A percentile compares a stretch with the other conserved stretches of the same genome.
Conservation (phyloP, 1,139 yeast species). For the Hansenula anomala region DNA sequence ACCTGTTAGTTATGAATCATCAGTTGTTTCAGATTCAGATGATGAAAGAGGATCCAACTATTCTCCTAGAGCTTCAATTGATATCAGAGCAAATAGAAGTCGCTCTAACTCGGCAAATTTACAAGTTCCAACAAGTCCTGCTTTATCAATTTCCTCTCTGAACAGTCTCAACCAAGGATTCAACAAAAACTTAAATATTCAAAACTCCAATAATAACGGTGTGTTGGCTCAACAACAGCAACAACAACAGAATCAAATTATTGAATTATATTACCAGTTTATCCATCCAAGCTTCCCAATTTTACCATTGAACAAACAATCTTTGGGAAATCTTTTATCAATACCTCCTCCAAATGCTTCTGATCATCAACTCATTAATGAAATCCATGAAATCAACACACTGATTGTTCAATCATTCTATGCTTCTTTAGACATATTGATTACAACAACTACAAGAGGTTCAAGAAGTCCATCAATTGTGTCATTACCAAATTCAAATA, state of each 20-base stretch:
- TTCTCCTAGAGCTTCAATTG: constrained; percentile 44
- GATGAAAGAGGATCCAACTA: constrained; percentile 23
- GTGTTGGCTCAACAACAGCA: constrained; percentile 9
- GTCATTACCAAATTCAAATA: constrained; percentile 5
- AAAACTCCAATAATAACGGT: neutral
- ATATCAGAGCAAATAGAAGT: constrained; percentile 18
- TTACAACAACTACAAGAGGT: constrained; percentile 32
- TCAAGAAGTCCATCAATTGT: constrained; percentile 11
- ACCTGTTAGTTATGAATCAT: constrained; percentile 18
- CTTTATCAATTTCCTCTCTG: constrained; percentile 26
- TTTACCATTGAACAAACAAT: constrained; percentile 43
- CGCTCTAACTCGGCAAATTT: constrained; percentile 23
- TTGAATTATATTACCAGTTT: constrained; percentile 43
- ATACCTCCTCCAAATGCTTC: constrained; percentile 27
- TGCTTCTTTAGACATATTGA: constrained; percentile 43
- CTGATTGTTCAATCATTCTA: constrained; percentile 47
- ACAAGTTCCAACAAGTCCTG: constrained; percentile 25
- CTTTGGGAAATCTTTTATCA: constrained; percentile 28
- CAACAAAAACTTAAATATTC: constrained; percentile 25
- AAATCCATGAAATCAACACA: constrained; percentile 34
- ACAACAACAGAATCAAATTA: constrained; percentile 15
- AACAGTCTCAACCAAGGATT: constrained; percentile 44
- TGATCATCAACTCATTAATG: constrained; percentile 4
- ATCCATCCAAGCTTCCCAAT: constrained; percentile 56
- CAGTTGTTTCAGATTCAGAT: constrained; percentile 31